Evolutionary conservation across 1,284 basidiomycete species (phyloP).

Genomic region (Fomes fomentarius): DNA sequence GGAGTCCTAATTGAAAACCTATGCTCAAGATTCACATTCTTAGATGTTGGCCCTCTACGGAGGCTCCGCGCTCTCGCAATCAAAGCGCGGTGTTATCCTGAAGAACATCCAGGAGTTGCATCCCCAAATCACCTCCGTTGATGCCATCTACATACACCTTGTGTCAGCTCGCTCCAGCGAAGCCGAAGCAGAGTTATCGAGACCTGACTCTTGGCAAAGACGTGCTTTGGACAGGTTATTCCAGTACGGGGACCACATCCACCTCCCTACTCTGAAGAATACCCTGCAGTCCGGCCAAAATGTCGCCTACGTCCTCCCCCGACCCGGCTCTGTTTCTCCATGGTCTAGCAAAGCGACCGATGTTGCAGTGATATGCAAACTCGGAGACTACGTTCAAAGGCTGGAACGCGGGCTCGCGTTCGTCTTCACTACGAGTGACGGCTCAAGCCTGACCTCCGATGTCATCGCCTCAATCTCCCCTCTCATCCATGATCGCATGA

Average conservation of each 20-base stretch:
- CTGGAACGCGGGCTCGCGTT: slow-evolving; percentile 87
- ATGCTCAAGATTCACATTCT: too few species aligned
- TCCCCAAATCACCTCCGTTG: slow-evolving; percentile 67
- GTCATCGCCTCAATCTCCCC: slow-evolving; percentile 59
- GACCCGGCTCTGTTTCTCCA: slow-evolving; percentile 82
- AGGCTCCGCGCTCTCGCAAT: slow-evolving; percentile 70
- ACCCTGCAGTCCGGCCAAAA: slow-evolving; percentile 45
- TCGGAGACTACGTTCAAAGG: slow-evolving; percentile 72
- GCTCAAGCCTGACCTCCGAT: slow-evolving; percentile 42
- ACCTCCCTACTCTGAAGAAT: slow-evolving; percentile 49
- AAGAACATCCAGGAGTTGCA: slow-evolving; percentile 58
- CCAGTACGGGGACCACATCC: slow-evolving; percentile 82
- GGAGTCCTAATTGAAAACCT: too few species aligned
- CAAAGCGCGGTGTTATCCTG: slow-evolving; percentile 75
- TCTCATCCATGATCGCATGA: slow-evolving; percentile 95
- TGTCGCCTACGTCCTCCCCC: slow-evolving; percentile 77
- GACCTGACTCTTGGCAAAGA: slow-evolving; percentile 49
- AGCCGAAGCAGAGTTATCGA: slow-evolving; percentile 52
- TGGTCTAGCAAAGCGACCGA: slow-evolving; percentile 99
- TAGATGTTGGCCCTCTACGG: slow-evolving; percentile 74
- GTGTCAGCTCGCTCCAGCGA: slow-evolving; percentile 62
- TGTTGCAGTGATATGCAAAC: slow-evolving; percentile 87
- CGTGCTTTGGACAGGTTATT: slow-evolving; percentile 77
- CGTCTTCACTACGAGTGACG: slow-evolving; percentile 58
- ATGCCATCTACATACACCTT: slow-evolving; percentile 89